Evolutionary conservation across 208 protist genomes (phyloP), one percentile per base, ranked within the genome.

Genomic region (Angomonas ambiguus): DNA sequence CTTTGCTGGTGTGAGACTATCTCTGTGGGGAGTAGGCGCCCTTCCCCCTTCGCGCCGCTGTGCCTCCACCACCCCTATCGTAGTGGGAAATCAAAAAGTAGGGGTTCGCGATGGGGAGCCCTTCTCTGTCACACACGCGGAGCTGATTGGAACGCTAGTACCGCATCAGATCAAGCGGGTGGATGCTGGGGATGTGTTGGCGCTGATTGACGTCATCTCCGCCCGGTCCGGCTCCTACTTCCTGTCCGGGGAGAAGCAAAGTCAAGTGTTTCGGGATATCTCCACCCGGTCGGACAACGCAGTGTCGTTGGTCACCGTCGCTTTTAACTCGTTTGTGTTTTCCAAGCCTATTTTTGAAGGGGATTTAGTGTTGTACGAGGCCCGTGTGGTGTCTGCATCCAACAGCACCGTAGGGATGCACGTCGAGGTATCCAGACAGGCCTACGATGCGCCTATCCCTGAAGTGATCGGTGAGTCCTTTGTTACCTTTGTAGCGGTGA

Each of bases 261-360:
- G 16, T 13, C 62, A 55, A n/a, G 0, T 8, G 48, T 55, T 35
- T 18, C 30, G 34, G 58, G 32, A 38, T 28, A 41, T 69, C 24
- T 6, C 2, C 30, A 38, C 35, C 6, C 20, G 56, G 5, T 10
- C 56, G 5, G 56, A 61, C 30, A 51, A 49, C 31, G 38, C 38
- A 25, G 45, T 71, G 2, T 58, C 67, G 22, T 34, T 82, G 22
- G 53, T 72, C 10, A 85, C 76, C 3, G 62, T 85, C 22, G 41
- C 76, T 18, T 74, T 85, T 51, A 80, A 85, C 65, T 75, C 65
- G 27, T 80, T 76, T 51, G 34, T 76, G 48, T 79, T 85, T 33
- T 25, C 32, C 0, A 51, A 65, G 18, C 72, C 79, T 18, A 67
- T 82, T 27, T 75, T 64, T 38, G 42, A 68, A 13, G 79, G 79